A percentile compares a stretch with the other conserved stretches of the same genome.
phyloP scores from a whole-genome alignment of 192 early-diverging fungal species.

The Dimargaris cristalligena region DNA sequence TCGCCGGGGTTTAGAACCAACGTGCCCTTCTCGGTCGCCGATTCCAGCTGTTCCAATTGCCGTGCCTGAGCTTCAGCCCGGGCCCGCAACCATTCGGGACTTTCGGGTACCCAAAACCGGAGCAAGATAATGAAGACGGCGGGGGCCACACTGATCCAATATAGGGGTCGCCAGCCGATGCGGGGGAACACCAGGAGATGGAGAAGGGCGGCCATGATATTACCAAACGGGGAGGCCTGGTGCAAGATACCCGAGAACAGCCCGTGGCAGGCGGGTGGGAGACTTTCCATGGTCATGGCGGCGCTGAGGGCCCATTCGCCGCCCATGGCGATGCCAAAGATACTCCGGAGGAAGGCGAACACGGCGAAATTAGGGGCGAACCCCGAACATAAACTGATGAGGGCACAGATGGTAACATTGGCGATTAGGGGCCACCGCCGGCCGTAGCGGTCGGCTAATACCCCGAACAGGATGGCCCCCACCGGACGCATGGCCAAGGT shows the following conservation, averaged over 20 bases:
- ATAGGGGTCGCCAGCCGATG: slow-evolving; percentile 51
- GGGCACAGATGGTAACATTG: slow-evolving; percentile 40
- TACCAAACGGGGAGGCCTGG: slow-evolving; percentile 51
- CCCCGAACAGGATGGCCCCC: slow-evolving; percentile 55
- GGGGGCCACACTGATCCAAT: slow-evolving; percentile 43
- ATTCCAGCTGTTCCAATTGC: not conserved
- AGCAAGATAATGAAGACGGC: slow-evolving; percentile 39
- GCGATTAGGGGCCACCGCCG: slow-evolving; percentile 49
- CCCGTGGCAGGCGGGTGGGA: slow-evolving; percentile 48
- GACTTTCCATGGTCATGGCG: slow-evolving; percentile 49
- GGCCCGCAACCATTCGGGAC: slow-evolving; percentile 28
- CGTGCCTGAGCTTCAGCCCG: slow-evolving; percentile 18
- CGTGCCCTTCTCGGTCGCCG: slow-evolving; percentile 5
- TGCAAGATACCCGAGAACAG: slow-evolving; percentile 62
- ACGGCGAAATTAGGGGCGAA: slow-evolving; percentile 39
- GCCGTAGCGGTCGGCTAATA: slow-evolving; percentile 45
- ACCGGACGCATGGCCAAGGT: slow-evolving; percentile 53
- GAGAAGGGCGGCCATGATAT: slow-evolving; percentile 41
- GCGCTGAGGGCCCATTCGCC: slow-evolving; percentile 59
- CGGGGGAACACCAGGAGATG: slow-evolving; percentile 34
- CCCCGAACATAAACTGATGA: slow-evolving; percentile 44
- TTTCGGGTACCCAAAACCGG: slow-evolving; percentile 46
- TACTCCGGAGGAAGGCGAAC: slow-evolving; percentile 40
- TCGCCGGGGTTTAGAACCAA: slow-evolving; percentile 11
- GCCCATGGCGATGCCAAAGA: slow-evolving; percentile 56